phyloP scores from a whole-genome alignment of 2,329 filamentous ascomycete species.

The Chaetomiaceae sp. region DNA sequence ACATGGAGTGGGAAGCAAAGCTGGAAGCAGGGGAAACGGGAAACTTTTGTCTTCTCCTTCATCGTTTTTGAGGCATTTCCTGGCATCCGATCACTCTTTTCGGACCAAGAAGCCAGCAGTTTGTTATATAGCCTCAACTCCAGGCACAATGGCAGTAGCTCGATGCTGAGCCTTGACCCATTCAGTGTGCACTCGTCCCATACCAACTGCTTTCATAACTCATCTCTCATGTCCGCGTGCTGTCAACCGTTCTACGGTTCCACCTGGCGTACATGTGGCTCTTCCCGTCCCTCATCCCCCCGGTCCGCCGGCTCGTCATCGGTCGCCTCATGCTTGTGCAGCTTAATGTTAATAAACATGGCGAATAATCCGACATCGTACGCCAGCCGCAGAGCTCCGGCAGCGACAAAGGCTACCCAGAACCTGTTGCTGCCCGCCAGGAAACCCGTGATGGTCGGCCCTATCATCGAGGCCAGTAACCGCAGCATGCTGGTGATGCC shows the following conservation, averaged over 20 bases:
- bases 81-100: too few relatives aligned
- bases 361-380: conserved; percentile 57
- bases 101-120: too few relatives aligned
- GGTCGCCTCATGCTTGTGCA: conserved; percentile 33
- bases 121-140: too few relatives aligned
- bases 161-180: too few relatives aligned
- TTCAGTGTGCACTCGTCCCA: too few relatives aligned
- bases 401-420: conserved; percentile 58
- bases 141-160: too few relatives aligned
- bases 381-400: conserved; percentile 46
- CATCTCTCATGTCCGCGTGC: background rate
- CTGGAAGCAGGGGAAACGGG: too few relatives aligned
- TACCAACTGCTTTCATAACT: background rate
- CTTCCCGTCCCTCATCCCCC: too few relatives aligned
- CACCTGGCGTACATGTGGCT: background rate
- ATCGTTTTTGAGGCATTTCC: too few relatives aligned
- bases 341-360: conserved; percentile 54
- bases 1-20: background rate
- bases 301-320: background rate
- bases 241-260: background rate
- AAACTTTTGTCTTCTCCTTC: too few relatives aligned
- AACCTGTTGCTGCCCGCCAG: conserved; percentile 49
- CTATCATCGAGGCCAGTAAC: conserved; percentile 52
- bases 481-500: conserved; percentile 59
- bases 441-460: conserved; percentile 51